Base-by-base conservation (phyloP, 139 green algal genomes). In the Penium margaritaceum region DNA sequence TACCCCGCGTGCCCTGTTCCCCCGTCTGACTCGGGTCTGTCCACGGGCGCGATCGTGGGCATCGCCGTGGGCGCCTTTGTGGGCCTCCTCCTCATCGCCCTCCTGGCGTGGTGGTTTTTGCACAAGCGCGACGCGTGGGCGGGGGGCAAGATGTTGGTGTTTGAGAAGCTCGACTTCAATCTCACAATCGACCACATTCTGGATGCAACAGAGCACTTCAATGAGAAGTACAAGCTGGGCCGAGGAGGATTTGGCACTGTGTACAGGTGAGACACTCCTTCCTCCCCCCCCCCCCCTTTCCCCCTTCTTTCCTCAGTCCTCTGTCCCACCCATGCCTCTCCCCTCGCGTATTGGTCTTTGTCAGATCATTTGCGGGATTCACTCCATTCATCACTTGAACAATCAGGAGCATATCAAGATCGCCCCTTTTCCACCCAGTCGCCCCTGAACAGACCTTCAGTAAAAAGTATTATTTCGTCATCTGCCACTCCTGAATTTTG, bases 131-230 rank as follows among this genome's bases (percentile, higher is more conserved):
- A 68, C 3, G n/a, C 35, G 21, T 68, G 36, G 37, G 29, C 61
- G 37, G 61, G 37, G n/a, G 61, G 61, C 0, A 68, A 21, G 21
- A 57, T 68, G 35, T 27, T 68, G 61, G 61, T 68, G 35, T 68
- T 68, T 46, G 35, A 68, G 36, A 68, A 68, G 36, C 61, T 68
- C 14, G 61, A 68, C 36, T 68, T 54, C 36, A 64, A 64, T 24
- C 55, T 64, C 27, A 64, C 55, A 29, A 29, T 36, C 30, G 32
- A 32, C n/a, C 30, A 57, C 44, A 74, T 74, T 68, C 24, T 67
- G 44, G 67, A 74, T 0, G 54, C 67, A 3, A 74, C 67, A 27
- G 67, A 74, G 43, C 36, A 68, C 29, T 74, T 74, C 1, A 74
- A 41, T 12, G 43, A 66, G 19, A 67, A 36, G 41, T 67, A 35